These are phyloP conservation scores for Boletus calvinii DNA, from an alignment of 1,284 basidiomycete genomes.

Conservation along the genomic window DNA sequence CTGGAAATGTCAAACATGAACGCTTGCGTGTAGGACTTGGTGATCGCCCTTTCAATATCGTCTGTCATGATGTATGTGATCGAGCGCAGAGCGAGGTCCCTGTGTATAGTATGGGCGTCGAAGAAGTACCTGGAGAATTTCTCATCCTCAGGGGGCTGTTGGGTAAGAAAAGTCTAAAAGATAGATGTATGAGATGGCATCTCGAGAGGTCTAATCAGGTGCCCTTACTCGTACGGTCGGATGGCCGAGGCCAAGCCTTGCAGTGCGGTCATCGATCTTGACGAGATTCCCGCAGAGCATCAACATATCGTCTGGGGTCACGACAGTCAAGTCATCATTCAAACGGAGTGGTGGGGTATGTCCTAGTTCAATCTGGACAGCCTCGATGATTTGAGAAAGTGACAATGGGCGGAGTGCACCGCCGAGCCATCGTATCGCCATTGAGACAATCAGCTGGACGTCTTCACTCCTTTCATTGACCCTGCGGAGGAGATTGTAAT, in stretches of 20 bases:
- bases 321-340: conserved; percentile 30
- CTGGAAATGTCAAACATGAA: conserved; percentile 33
- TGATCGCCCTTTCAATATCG: conserved; percentile 28
- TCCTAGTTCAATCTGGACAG: conserved; percentile 32
- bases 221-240: conserved; percentile 25
- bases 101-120: conserved; percentile 23
- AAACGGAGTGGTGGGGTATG: conserved; percentile 19
- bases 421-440: conserved; percentile 26
- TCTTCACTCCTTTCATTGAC: conserved; percentile 27
- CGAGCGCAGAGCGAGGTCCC: conserved; percentile 32
- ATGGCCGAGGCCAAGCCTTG: conserved; percentile 26
- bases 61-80: conserved; percentile 31
- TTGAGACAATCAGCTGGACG: conserved; percentile 27
- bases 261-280: conserved; percentile 28
- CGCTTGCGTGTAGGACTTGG: conserved; percentile 23
- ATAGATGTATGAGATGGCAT: conserved; percentile 5
- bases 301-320: conserved; percentile 28
- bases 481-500: conserved; percentile 25
- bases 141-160: conserved; percentile 15
- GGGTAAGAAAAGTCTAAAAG: conserved; percentile 27
- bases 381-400: conserved; percentile 30
- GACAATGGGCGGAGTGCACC: conserved; percentile 32
- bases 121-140: conserved; percentile 23
- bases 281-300: conserved; percentile 29
- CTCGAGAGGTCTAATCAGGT: neutral